These are phyloP conservation scores for Ophiostoma populinum DNA, from an alignment of 2,329 filamentous ascomycete genomes.

Conservation along the genomic window DNA sequence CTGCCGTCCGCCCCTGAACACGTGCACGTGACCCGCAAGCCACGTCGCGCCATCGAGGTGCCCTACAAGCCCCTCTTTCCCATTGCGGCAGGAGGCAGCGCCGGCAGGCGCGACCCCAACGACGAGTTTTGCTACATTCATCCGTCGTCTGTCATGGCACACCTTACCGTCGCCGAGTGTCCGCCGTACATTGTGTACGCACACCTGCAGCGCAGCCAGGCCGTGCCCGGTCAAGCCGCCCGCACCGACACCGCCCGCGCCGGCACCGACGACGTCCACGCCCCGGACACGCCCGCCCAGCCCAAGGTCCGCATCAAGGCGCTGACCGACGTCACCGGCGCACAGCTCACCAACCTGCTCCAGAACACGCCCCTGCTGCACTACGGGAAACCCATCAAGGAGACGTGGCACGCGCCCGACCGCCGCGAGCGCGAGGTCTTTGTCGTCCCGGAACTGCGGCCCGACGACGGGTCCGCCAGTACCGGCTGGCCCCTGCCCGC, in stretches of 20 bases:
- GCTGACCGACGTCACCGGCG: conserved; percentile 59
- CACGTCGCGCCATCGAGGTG: conserved; percentile 76
- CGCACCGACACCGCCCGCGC: neutral
- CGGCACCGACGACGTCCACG: neutral
- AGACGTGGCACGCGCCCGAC: conserved; percentile 34
- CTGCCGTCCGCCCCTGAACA: conserved; percentile 53
- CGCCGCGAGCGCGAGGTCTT: conserved; percentile 52
- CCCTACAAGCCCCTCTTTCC: conserved; percentile 78
- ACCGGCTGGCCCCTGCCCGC: conserved; percentile 73
- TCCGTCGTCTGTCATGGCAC: conserved; percentile 63
- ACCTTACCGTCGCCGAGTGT: conserved; percentile 51
- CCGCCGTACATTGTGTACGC: conserved; percentile 80
- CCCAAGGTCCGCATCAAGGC: conserved; percentile 78
- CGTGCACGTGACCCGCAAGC: conserved; percentile 34
- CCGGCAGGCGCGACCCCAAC: conserved; percentile 18
- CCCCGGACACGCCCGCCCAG: conserved; percentile 15
- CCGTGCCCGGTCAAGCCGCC: conserved; percentile 18
- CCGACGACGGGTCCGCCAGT: conserved; percentile 44
- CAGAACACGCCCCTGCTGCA: conserved; percentile 70
- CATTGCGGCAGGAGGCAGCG: conserved; percentile 25
- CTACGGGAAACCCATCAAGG: conserved; percentile 84
- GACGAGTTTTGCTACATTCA: conserved; percentile 72
- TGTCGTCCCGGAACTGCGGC: conserved; percentile 61
- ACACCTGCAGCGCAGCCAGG: conserved; percentile 50
- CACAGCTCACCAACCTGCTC: conserved; percentile 61